A percentile compares a stretch with the other conserved stretches of the same genome.
Conservation (phyloP, 2,329 filamentous ascomycete species). For the Apiospora koreana region DNA sequence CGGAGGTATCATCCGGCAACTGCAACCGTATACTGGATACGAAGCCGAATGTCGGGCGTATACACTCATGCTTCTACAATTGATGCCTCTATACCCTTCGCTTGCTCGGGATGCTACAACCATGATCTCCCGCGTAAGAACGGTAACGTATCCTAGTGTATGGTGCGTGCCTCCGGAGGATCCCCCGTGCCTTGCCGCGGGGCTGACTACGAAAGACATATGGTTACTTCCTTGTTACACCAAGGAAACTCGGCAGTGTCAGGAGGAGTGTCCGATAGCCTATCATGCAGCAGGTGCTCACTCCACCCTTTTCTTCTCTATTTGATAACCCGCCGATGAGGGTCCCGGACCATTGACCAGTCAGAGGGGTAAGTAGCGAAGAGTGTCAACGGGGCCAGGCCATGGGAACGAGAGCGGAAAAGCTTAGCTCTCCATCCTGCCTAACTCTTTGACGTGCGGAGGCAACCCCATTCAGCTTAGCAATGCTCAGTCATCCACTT, state of each 20-base stretch:
- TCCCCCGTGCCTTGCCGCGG: not conserved
- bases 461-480: not conserved
- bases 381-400: not conserved
- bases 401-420: not conserved
- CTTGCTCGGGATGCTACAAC: not conserved
- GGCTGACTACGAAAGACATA: not conserved
- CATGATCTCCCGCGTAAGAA: not conserved
- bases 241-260: not conserved
- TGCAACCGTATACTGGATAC: not conserved
- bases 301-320: not conserved
- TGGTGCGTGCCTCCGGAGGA: not conserved
- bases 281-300: not conserved
- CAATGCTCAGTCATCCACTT: not conserved
- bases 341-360: not conserved
- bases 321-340: not conserved
- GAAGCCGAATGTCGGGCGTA: not conserved
- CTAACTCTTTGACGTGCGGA: not conserved
- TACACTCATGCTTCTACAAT: not conserved
- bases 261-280: not conserved
- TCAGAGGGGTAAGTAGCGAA: not conserved
- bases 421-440: not conserved
- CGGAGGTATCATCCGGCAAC: not conserved
- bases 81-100: not conserved
- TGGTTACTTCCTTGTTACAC: not conserved
- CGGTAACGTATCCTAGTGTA: not conserved